Percentiles rank a stretch among this genome's conserved stretches.
These are phyloP conservation scores for Colletotrichum ledebouriae DNA, from an alignment of 2,329 filamentous ascomycete genomes.

Conservation along the genomic window DNA sequence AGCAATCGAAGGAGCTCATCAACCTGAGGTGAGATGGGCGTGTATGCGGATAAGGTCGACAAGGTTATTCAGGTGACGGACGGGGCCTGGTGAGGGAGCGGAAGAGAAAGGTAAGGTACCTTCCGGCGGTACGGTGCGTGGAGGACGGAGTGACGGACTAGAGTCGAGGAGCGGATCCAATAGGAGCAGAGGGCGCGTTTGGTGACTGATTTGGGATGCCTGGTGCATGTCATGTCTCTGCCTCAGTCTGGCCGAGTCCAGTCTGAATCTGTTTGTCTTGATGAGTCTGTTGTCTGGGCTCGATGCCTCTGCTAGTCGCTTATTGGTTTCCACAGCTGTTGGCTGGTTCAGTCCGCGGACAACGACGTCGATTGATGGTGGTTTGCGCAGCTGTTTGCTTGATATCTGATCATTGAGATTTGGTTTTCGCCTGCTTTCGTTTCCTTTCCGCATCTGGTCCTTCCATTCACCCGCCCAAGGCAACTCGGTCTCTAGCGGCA, in stretches of 20 bases:
- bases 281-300: background rate
- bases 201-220: slow-evolving; percentile 1
- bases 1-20: slow-evolving; percentile 15
- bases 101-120: slow-evolving; percentile 1
- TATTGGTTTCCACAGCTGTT: slow-evolving; percentile 3
- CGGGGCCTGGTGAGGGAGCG: background rate
- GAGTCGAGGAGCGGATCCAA: slow-evolving; percentile 14
- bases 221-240: slow-evolving; percentile 3
- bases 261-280: slow-evolving; percentile 5
- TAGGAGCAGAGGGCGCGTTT: slow-evolving; percentile 14
- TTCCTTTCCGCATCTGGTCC: background rate
- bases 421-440: slow-evolving; percentile 2
- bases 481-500: background rate
- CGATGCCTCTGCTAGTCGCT: background rate
- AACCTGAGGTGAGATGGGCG: slow-evolving; percentile 37
- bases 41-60: slow-evolving; percentile 34
- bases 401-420: background rate
- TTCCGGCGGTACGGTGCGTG: background rate
- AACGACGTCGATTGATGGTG: slow-evolving; percentile 8
- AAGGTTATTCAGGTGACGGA: slow-evolving; percentile 19
- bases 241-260: too few species aligned
- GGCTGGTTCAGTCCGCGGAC: background rate
- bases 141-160: slow-evolving; percentile 7
- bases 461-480: background rate
- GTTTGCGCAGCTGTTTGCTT: background rate